Evolutionary conservation across 805 yeast species (phyloP), one percentile per base, ranked within the genome.

Genomic region (Diddensiella transvaalensis): DNA sequence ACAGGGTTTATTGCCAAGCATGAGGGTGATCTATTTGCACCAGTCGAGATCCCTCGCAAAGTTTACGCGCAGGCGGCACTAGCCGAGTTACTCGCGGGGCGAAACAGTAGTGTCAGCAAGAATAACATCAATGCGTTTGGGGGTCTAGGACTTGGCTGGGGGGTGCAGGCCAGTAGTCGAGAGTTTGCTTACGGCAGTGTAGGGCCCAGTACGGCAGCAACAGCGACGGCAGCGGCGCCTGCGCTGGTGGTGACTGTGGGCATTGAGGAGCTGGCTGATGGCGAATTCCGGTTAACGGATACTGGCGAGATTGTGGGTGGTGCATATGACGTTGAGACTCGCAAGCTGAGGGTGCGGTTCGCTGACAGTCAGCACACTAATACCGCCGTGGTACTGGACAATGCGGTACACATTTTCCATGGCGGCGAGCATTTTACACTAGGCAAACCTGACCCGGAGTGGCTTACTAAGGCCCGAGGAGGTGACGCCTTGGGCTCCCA

Each of bases 1-100:
- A 62, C 66, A 11, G 66, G 66, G 3, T 62, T 62, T 50, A 60
- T 62, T 30, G 59, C 62, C 22, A 62, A 62, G 47, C 50, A 61
- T 32, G 43, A 48, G 4, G 55, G 48, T 15, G 53, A 52, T 21
- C 51, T 62, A 26, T 56, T 56, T 17, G 45, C 48, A 3, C 42
- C 19, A 18, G 44, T 40, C 23, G 46, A 22, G 5, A 43, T 53
- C 5, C 59, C 61, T 11, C 46, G 36, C 32, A 47, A 58, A 23
- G 62, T 62, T 19, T 53, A 47, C 42, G 64, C 55, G 2, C 65
- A 61, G 49, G 66, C 63, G 17, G 66, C 66, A 13, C 36, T 62
- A 23, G 64, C 57, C 18, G 46, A 49, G 22, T 33, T 57, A 8
- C 43, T 56, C 40, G 37, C 50, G 10, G 47, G 40, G 17, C 32